Percentiles rank a stretch among this genome's conserved stretches.
Evolutionary conservation across 1,284 basidiomycete genomes (phyloP).

Genomic region (Anthracocystis panici-leucophaei): DNA sequence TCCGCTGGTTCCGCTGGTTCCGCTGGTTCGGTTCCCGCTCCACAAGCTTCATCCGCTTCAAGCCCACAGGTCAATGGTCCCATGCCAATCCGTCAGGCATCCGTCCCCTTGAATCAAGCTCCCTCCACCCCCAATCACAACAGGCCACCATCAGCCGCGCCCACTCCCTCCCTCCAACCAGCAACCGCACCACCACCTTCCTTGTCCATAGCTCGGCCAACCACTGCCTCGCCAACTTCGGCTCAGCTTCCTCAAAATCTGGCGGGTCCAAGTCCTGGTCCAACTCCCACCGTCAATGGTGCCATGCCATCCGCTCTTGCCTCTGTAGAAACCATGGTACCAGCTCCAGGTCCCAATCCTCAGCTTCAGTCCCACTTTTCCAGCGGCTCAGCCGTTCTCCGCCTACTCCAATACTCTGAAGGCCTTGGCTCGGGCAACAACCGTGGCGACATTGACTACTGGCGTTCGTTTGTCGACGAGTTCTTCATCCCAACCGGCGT

Average conservation of each 20-base stretch:
- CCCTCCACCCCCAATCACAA: constrained; percentile 40
- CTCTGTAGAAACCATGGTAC: constrained; percentile 9
- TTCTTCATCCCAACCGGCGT: constrained; percentile 52
- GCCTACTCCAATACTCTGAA: constrained; percentile 53
- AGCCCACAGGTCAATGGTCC: constrained; percentile 40
- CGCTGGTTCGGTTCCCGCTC: constrained; percentile 16
- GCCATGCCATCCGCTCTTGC: constrained; percentile 15
- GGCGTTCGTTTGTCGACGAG: constrained; percentile 51
- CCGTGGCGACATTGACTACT: constrained; percentile 50
- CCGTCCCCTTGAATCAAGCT: constrained; percentile 37
- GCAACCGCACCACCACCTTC: constrained; percentile 18
- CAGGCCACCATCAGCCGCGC: constrained; percentile 39
- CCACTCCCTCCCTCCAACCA: constrained; percentile 39
- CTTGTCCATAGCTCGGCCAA: constrained; percentile 14
- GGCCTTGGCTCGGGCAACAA: constrained; percentile 33
- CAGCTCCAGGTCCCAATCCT: constrained; percentile 41
- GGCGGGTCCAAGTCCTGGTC: background rate
- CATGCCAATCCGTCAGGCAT: constrained; percentile 33
- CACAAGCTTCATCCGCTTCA: constrained; percentile 11
- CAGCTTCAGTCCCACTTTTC: constrained; percentile 43
- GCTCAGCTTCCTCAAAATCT: constrained; percentile 15
- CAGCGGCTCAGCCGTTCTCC: constrained; percentile 39
- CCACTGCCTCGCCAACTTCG: constrained; percentile 25
- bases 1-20: constrained; percentile 16
- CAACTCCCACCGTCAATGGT: constrained; percentile 6